Evolutionary conservation across 768 basidiomycete species (phyloP).

Genomic region (Amanita polypyramis): DNA sequence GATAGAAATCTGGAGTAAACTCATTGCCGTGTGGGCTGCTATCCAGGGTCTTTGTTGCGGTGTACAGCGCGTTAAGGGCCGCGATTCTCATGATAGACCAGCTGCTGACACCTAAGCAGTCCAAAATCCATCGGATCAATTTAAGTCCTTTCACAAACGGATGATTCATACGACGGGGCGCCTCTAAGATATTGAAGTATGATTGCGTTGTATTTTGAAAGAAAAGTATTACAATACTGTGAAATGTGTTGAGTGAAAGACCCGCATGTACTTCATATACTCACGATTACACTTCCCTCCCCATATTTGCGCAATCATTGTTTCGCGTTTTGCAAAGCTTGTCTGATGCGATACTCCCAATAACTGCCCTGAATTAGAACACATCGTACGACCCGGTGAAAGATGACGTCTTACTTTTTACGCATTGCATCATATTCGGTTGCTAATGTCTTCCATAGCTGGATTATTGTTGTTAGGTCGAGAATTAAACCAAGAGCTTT

Average conservation of each 20-base stretch:
- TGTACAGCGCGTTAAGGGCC: too few species aligned
- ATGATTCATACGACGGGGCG: neutral
- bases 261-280: neutral
- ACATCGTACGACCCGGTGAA: neutral
- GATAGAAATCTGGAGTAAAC: too few species aligned
- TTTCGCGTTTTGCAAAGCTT: constrained; percentile 1
- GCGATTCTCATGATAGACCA: too few species aligned
- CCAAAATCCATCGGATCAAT: too few species aligned
- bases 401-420: constrained; percentile 41
- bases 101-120: too few species aligned
- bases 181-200: neutral
- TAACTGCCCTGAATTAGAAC: neutral
- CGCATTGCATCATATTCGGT: constrained; percentile 64
- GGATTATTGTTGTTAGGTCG: neutral
- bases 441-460: constrained; percentile 68
- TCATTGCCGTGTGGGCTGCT: too few species aligned
- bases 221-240: neutral
- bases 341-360: constrained; percentile 7
- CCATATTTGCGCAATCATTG: neutral
- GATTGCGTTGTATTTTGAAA: neutral
- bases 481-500: neutral
- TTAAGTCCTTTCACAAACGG: too few species aligned
- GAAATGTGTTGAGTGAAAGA: neutral
- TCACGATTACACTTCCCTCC: neutral
- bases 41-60: too few species aligned